Evolutionary conservation across 148 eudicot species (phyloP).

Genomic region (Rhododendron simsii): DNA sequence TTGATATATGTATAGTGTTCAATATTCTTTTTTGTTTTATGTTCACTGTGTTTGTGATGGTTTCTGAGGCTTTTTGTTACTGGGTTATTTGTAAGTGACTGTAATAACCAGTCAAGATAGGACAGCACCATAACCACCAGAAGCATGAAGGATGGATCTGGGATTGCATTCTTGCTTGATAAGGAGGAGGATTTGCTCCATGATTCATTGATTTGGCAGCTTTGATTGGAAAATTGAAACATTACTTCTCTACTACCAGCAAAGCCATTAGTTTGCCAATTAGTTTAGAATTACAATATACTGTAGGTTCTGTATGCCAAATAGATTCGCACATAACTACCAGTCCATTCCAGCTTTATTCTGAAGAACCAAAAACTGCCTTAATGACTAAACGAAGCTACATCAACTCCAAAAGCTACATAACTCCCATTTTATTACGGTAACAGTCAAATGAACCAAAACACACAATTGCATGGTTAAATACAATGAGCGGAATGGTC

Average conservation of each 20-base stretch:
- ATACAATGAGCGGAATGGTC: too few species aligned
- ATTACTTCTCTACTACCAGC: conserved; percentile 12
- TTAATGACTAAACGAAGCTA: too few species aligned
- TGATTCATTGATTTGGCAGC: conserved; percentile 24
- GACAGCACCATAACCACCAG: conserved; percentile 13
- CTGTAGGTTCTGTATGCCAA: not conserved
- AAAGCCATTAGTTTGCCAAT: conserved; percentile 12
- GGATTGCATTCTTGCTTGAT: conserved; percentile 25
- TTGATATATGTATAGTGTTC: too few species aligned
- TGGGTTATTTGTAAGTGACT: conserved; percentile 46
- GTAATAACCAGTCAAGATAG: conserved; percentile 12
- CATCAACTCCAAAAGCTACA: too few species aligned
- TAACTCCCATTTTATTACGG: too few species aligned
- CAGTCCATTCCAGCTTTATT: too few species aligned
- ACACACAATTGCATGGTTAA: too few species aligned
- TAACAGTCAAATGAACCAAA: too few species aligned
- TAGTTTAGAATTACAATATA: conserved; percentile 5
- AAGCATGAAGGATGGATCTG: conserved; percentile 15
- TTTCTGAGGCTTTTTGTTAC: conserved; percentile 50
- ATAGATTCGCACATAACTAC: not conserved
- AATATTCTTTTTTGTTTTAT: too few species aligned
- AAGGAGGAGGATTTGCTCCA: conserved; percentile 32
- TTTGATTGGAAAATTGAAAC: conserved; percentile 29
- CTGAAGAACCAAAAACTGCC: too few species aligned
- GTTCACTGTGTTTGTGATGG: not conserved